A percentile compares a stretch with the other conserved stretches of the same genome.
Conservation (phyloP, 2,329 filamentous ascomycete genomes). For the Curvularia hawaiiensis region DNA sequence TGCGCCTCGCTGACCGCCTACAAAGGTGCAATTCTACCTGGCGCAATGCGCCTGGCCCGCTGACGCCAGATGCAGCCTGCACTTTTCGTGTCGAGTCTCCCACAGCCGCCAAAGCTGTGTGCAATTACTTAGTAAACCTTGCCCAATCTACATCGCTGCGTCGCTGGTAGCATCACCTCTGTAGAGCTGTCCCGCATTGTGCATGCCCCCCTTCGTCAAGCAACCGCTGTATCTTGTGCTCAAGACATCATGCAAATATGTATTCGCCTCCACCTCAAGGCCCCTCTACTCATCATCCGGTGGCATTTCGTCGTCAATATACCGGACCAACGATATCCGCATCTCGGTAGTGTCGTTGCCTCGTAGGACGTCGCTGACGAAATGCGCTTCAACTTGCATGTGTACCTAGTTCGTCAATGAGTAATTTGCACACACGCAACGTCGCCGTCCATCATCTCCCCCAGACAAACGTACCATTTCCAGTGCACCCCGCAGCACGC, state of each 20-base stretch:
- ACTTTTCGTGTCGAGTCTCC: not conserved
- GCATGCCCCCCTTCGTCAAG: not conserved
- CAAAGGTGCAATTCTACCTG: slow-evolving; percentile 13
- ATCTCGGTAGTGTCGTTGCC: slow-evolving; percentile 98
- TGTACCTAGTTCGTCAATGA: slow-evolving; percentile 63
- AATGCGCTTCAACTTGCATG: slow-evolving; percentile 98
- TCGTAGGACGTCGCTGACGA: slow-evolving; percentile 89
- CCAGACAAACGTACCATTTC: slow-evolving; percentile 75
- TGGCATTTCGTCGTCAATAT: slow-evolving; percentile 97
- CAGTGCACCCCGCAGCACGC: slow-evolving; percentile 84
- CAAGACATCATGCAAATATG: not conserved
- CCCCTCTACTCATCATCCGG: slow-evolving; percentile 82
- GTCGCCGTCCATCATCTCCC: not conserved
- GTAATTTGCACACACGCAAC: not conserved
- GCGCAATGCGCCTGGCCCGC: not conserved
- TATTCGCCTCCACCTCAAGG: not conserved
- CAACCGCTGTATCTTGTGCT: slow-evolving; percentile 2
- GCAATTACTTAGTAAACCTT: not conserved
- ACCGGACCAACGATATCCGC: slow-evolving; percentile 87
- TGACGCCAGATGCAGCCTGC: not conserved
- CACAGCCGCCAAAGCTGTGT: not conserved
- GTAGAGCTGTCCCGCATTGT: not conserved
- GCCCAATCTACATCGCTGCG: not conserved
- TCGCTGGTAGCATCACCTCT: not conserved
- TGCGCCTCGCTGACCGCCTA: slow-evolving; percentile 6